Evolutionary conservation across 1,139 yeast genomes (phyloP), one percentile per base, ranked within the genome.

Genomic region (Diutina scorzettiae): DNA sequence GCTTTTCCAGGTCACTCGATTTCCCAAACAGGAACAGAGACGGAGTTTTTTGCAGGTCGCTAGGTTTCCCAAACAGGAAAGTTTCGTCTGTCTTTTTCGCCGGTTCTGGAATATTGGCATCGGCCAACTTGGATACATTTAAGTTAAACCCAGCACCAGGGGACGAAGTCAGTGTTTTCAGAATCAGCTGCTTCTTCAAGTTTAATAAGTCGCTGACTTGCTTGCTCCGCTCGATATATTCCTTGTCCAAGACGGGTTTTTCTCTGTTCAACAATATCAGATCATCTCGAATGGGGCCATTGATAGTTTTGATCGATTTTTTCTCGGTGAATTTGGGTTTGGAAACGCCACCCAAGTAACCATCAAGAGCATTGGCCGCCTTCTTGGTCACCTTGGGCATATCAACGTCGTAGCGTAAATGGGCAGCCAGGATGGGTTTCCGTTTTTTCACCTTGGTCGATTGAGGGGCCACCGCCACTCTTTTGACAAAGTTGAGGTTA

Each of bases 401-500:
- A 16, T 4, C 27, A 6, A 23, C 27, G 17, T 34, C 39, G 17
- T 34, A 21, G 7, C 16, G n/a, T 8, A 34, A 20, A 11, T 21
- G 24, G 7, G 18, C 25, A 14, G 27, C 25, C 25, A 23, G 27
- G 16, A 34, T 19, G 16, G 39, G 39, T 23, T 34, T 34, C 11
- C 39, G 24, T 3, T 25, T 24, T 11, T 27, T 27, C 8, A 14
- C 7, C 14, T 30, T 30, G 4, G 18, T 30, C 5, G 9, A 5
- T 9, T 18, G 8, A 4, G 33, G 6, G 7, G 33, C 6, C 20
- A 19, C 7, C 8, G 33, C 19, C 8, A 17, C 11, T 11, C 11
- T 14, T 19, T 30, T 30, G 19, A 30, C 39, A 9, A 57, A 58
- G 37, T 56, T 54, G 42, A 63, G 54, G 18, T 54, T 50, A 25